A percentile compares a stretch with the other conserved stretches of the same genome.
These are phyloP conservation scores for Eucalyptus marginata DNA, from an alignment of 345 rosid genomes.

Conservation along the genomic window DNA sequence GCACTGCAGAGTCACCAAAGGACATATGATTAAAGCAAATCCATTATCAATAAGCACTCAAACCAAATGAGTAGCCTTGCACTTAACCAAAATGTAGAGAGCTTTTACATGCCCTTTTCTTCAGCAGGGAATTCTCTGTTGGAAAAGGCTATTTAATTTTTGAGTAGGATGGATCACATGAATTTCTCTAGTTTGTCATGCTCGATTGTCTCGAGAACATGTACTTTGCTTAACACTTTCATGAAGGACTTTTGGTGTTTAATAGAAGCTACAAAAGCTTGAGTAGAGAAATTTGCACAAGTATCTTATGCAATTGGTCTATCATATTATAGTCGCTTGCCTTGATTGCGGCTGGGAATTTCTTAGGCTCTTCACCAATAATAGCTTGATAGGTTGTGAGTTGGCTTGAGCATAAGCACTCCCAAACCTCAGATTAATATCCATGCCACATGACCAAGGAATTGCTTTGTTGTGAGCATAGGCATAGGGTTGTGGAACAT, in stretches of 20 bases:
- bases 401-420: background rate
- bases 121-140: too few relatives aligned
- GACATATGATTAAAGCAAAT: too few relatives aligned
- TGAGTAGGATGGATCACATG: background rate
- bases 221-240: background rate
- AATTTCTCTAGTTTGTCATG: background rate
- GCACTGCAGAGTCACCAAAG: too few relatives aligned
- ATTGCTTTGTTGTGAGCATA: background rate
- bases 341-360: background rate
- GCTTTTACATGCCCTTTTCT: too few relatives aligned
- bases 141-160: too few relatives aligned
- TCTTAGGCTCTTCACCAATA: background rate
- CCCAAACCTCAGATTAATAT: background rate
- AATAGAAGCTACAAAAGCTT: too few relatives aligned
- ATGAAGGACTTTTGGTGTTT: background rate
- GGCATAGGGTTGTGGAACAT: background rate
- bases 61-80: too few relatives aligned
- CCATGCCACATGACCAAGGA: background rate
- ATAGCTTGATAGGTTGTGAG: background rate
- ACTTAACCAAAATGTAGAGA: too few relatives aligned
- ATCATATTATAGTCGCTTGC: background rate
- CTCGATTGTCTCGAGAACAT: background rate
- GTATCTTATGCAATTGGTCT: background rate
- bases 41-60: too few relatives aligned
- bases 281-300: background rate